Conservation (phyloP, 2,329 filamentous ascomycete species). For the Arachnopeziza araneosa region DNA sequence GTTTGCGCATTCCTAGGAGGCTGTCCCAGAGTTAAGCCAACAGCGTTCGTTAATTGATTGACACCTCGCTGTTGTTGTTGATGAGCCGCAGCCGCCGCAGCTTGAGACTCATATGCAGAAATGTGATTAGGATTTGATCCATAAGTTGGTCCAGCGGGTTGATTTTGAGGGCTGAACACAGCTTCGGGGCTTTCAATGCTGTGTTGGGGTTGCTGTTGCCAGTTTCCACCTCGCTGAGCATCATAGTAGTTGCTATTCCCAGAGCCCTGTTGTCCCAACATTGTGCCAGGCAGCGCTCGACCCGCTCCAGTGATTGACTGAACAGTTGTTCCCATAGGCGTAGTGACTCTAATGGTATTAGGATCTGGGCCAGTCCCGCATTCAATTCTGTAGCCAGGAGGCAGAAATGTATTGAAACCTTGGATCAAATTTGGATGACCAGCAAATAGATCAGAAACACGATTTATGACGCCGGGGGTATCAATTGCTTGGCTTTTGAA, state of each 20-base stretch:
- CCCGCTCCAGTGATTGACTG: conserved; percentile 65
- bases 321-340: conserved; percentile 94
- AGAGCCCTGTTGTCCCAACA: conserved; percentile 18
- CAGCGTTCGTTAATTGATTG: conserved; percentile 60
- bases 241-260: conserved; percentile 36
- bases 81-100: conserved; percentile 40
- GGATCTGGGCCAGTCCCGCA: conserved; percentile 91
- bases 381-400: conserved; percentile 92
- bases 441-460: conserved; percentile 91
- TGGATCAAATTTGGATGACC: conserved; percentile 94
- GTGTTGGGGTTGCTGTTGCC: conserved; percentile 51
- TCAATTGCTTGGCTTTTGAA: conserved; percentile 99
- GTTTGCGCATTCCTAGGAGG: conserved; percentile 52
- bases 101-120: conserved; percentile 36
- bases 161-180: conserved; percentile 53
- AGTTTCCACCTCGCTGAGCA: conserved; percentile 37
- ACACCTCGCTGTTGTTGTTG: conserved; percentile 62
- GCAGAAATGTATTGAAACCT: conserved; percentile 96
- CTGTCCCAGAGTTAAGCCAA: conserved; percentile 33
- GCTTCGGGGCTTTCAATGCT: conserved; percentile 59
- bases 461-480: conserved; percentile 93
- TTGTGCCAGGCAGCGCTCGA: conserved; percentile 35
- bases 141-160: conserved; percentile 44
- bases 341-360: conserved; percentile 93
- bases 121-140: conserved; percentile 36